A percentile compares a stretch with the other conserved stretches of the same genome.
Evolutionary conservation across 2,329 filamentous ascomycete genomes (phyloP).

Genomic region (Blastomyces gilchristii): DNA sequence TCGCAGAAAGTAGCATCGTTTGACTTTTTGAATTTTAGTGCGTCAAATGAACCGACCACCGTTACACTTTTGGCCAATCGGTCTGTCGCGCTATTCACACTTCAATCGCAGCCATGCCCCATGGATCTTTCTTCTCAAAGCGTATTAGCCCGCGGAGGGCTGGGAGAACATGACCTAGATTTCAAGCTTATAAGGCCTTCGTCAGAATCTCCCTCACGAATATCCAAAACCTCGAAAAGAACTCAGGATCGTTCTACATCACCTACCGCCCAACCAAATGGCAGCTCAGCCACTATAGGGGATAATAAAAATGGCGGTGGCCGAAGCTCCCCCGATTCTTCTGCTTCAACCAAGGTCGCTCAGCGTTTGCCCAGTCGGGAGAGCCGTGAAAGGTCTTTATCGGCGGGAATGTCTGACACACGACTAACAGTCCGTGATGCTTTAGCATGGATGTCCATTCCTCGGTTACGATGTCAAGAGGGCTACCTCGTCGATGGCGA

Average conservation of each 20-base stretch:
- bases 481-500: constrained; percentile 45
- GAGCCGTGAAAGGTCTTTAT: constrained; percentile 27
- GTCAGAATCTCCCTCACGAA: constrained; percentile 20
- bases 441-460: constrained; percentile 34
- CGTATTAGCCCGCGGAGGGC: constrained; percentile 24
- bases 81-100: constrained; percentile 40
- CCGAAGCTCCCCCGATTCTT: not conserved
- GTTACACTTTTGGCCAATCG: constrained; percentile 45
- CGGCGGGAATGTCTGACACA: constrained; percentile 21
- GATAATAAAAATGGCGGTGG: not conserved
- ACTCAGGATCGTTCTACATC: constrained; percentile 20
- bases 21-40: constrained; percentile 46
- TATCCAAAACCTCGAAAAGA: constrained; percentile 23
- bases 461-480: constrained; percentile 42
- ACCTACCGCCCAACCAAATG: constrained; percentile 8
- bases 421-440: constrained; percentile 31
- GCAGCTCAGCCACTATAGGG: not conserved
- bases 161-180: constrained; percentile 20
- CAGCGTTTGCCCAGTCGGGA: constrained; percentile 29
- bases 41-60: constrained; percentile 41
- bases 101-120: constrained; percentile 34
- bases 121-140: constrained; percentile 31
- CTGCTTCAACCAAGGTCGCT: constrained; percentile 2
- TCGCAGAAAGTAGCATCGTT: constrained; percentile 47
- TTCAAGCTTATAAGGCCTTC: constrained; percentile 26